Percentiles rank a stretch among this genome's conserved stretches.
Evolutionary conservation across 1,139 yeast species (phyloP).

Genomic region (Candida buenavistaensis): DNA sequence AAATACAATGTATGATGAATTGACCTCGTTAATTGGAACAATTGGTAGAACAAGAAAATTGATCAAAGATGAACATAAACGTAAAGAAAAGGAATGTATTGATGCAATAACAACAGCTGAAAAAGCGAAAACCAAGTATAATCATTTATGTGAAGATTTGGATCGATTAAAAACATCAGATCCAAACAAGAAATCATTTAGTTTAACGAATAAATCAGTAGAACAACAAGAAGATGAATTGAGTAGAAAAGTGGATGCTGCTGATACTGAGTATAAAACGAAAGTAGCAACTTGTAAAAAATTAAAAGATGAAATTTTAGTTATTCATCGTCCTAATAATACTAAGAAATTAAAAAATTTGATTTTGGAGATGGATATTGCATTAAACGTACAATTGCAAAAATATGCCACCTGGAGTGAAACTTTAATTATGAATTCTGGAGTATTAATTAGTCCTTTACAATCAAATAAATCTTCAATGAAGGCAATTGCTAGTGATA

Average conservation of each 20-base stretch:
- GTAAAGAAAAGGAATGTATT: constrained; percentile 77
- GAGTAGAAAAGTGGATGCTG: constrained; percentile 72
- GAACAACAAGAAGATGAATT: constrained; percentile 94
- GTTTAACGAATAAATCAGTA: constrained; percentile 73
- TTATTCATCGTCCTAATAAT: constrained; percentile 74
- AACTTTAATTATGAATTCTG: constrained; percentile 78
- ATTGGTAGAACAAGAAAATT: constrained; percentile 71
- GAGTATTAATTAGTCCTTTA: constrained; percentile 78
- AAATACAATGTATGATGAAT: constrained; percentile 83
- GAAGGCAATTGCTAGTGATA: constrained; percentile 71
- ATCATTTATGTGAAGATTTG: constrained; percentile 79
- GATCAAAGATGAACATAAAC: constrained; percentile 77
- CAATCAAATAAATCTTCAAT: constrained; percentile 58
- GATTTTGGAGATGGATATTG: constrained; percentile 84
- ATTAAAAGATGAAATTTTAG: constrained; percentile 69
- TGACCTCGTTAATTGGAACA: constrained; percentile 68
- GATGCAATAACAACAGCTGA: constrained; percentile 85
- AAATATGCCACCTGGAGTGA: constrained; percentile 89
- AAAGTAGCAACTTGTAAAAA: constrained; percentile 74
- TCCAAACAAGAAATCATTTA: constrained; percentile 79
- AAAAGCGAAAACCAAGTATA: constrained; percentile 82
- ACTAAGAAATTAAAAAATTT: constrained; percentile 73
- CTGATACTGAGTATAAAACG: constrained; percentile 82
- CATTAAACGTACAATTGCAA: constrained; percentile 82
- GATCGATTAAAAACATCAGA: constrained; percentile 80